Base-by-base conservation (phyloP, 139 green algal species). In the Ettlia oleoabundans region DNA sequence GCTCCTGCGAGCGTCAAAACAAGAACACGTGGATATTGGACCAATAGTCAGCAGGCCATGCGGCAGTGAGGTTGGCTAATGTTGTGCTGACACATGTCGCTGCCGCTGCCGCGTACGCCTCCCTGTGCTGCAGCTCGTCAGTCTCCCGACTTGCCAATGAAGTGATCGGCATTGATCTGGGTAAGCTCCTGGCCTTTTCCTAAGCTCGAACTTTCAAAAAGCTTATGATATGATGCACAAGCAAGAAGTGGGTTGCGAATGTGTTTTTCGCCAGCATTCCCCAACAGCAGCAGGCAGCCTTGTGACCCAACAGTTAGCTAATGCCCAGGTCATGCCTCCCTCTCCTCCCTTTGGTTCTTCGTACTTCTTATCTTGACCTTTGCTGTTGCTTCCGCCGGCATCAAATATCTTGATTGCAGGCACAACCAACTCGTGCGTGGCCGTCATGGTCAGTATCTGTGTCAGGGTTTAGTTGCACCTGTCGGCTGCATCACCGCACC, bases 391-490 rank as follows among this genome's bases (percentile, higher is more conserved):
- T n/a, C n/a, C n/a, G n/a, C n/a, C n/a, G n/a, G 13, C 26, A 15
- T 2, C n/a, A 21, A 5, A 37, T 22, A 3, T 24, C 47, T 2
- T 35, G 2, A 9, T 15, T 61, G 41, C 68, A 76, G 68, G 68
- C 18, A 99, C 97, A 70, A 99, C 97, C 66, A 99, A 99, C 91
- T 98, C 95, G 15, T 99, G 97, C 83, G 97, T 99, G 37, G 95
- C 97, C 53, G 95, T 99, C 19, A 99, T 99, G 97, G 97, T n/a
- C 47, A 58, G 15, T 10, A 58, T 58, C 10, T 10, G 13, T 58
- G 47, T 15, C 15, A 15, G 13, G 15, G 13, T 58, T 15, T 24
- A 10, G 47, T 58, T 15, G 47, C 47, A 24, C 13, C 47, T 58
- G 47, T 58, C n/a, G 47, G 47, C 15, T 58, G 47, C 15, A 24